Conservation (phyloP, 345 rosid species). For the Nasturtium officinale region DNA sequence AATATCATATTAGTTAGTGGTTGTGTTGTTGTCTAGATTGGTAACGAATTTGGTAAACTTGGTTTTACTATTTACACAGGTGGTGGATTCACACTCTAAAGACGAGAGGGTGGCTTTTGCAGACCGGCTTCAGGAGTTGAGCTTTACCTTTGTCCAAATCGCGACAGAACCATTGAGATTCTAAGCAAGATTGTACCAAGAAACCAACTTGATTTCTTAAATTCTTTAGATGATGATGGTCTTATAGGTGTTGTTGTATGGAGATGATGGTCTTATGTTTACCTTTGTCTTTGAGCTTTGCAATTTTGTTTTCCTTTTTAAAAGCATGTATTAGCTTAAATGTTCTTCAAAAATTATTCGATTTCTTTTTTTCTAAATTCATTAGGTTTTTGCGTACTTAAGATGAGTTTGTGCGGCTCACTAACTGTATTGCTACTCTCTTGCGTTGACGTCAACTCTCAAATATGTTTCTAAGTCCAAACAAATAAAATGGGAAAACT, state of each 20-base stretch:
- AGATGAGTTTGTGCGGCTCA: no score
- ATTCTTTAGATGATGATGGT: slow-evolving; percentile 67
- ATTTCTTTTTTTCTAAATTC: no score
- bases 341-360: no score
- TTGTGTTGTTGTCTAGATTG: not conserved
- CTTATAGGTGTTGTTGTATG: slow-evolving; percentile 92
- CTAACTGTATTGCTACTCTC: no score
- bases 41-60: slow-evolving; percentile 1
- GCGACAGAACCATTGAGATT: slow-evolving; percentile 56
- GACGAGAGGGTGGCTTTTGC: slow-evolving; percentile 81
- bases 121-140: slow-evolving; percentile 75
- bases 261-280: no score
- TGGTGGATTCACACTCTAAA: slow-evolving; percentile 56
- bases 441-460: no score
- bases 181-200: slow-evolving; percentile 62
- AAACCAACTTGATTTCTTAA: slow-evolving; percentile 61
- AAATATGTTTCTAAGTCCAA: no score
- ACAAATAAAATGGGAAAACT: no score
- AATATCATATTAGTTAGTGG: not conserved
- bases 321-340: no score
- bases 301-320: no score
- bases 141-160: slow-evolving; percentile 76
- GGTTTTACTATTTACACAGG: slow-evolving; percentile 48
- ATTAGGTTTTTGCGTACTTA: no score
- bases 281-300: no score